These are phyloP conservation scores for Stagonosporopsis cucurbitacearum DNA, from an alignment of 2,329 filamentous ascomycete species.

Conservation along the genomic window DNA sequence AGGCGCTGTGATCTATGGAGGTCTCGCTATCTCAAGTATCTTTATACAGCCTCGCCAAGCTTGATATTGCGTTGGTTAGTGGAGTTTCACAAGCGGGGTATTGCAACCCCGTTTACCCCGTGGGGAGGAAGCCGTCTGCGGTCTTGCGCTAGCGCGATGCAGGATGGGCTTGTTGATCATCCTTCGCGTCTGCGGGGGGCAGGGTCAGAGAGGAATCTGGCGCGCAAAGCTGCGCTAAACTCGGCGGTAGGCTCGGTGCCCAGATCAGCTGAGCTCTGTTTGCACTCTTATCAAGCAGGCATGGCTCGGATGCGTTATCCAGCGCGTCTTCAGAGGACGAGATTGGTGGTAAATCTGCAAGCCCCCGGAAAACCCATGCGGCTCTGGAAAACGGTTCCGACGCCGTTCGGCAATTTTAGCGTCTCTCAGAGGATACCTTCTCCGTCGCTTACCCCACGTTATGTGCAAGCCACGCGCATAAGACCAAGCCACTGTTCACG, in stretches of 20 bases:
- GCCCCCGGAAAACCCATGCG: conserved; percentile 13
- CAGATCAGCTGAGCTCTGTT: background rate
- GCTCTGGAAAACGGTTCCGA: conserved; percentile 17
- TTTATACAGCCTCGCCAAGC: conserved; percentile 19
- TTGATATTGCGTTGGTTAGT: conserved; percentile 4
- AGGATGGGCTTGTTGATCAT: conserved; percentile 11
- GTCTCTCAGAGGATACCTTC: conserved; percentile 12
- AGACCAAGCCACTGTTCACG: conserved; percentile 12
- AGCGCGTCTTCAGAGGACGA: background rate
- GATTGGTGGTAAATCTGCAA: conserved; percentile 19
- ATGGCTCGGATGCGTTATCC: background rate
- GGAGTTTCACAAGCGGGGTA: conserved; percentile 14
- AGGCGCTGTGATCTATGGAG: background rate
- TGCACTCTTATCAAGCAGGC: background rate
- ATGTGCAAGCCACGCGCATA: conserved; percentile 16
- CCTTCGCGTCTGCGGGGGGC: conserved; percentile 8
- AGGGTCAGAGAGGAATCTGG: background rate
- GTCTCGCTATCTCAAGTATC: background rate
- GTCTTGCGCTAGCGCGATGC: conserved; percentile 9
- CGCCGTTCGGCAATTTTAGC: conserved; percentile 4
- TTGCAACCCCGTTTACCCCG: conserved; percentile 10
- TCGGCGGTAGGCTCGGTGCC: background rate
- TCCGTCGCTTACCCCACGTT: conserved; percentile 8
- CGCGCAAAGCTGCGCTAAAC: background rate
- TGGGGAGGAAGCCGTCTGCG: conserved; percentile 7